Evolutionary conservation across 2,329 filamentous ascomycete species (phyloP).

Genomic region (Chaetoscypha palmicola): DNA sequence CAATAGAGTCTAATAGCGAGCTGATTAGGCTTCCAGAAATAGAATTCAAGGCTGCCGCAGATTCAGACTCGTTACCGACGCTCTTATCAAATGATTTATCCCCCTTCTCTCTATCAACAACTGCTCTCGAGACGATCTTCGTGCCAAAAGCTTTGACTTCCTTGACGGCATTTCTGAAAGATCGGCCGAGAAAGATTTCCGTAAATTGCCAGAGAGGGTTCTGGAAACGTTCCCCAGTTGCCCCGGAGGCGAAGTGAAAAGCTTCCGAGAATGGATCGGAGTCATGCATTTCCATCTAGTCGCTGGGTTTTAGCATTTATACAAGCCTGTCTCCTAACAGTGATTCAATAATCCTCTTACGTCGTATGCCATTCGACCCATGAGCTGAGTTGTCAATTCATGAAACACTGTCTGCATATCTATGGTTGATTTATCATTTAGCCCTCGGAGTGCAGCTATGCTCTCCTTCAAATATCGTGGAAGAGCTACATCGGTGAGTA

Average conservation of each 20-base stretch:
- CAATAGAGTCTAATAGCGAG: conserved; percentile 50
- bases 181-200: conserved; percentile 44
- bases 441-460: conserved; percentile 33
- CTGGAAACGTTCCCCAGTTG: conserved; percentile 55
- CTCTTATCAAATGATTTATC: too few relatives aligned
- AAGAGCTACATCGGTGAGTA: conserved; percentile 50
- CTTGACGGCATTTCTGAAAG: conserved; percentile 42
- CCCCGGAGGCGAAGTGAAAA: conserved; percentile 56
- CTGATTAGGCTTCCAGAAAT: conserved; percentile 52
- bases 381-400: conserved; percentile 57
- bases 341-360: conserved; percentile 28
- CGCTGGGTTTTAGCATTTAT: too few relatives aligned
- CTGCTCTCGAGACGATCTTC: conserved; percentile 49
- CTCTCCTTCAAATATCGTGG: conserved; percentile 45
- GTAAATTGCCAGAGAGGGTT: conserved; percentile 57
- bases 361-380: conserved; percentile 63
- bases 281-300: conserved; percentile 58
- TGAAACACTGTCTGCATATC: conserved; percentile 56
- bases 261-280: conserved; percentile 52
- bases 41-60: conserved; percentile 20
- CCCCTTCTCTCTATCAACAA: conserved; percentile 33
- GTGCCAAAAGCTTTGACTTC: conserved; percentile 49
- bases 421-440: conserved; percentile 30
- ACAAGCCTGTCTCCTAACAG: too few relatives aligned
- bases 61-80: conserved; percentile 10